phyloP scores from a whole-genome alignment of 2,329 filamentous ascomycete species.

The Trichoderma pleuroti region DNA sequence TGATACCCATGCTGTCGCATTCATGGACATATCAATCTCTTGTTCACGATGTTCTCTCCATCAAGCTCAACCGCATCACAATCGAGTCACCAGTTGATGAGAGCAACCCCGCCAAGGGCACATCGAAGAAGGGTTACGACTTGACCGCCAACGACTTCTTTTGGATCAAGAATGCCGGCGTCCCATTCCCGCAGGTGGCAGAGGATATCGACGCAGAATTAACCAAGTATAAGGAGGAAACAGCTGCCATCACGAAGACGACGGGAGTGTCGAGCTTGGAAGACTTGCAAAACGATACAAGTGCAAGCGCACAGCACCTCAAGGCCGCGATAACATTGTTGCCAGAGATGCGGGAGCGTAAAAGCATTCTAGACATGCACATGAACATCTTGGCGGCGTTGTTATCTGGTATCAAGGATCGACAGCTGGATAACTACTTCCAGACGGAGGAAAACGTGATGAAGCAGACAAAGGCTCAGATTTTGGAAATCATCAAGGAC shows the following conservation, averaged over 20 bases:
- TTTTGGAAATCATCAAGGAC: constrained; percentile 82
- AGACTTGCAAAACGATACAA: constrained; percentile 85
- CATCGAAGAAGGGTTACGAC: constrained; percentile 86
- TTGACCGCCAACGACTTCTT: constrained; percentile 90
- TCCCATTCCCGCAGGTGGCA: constrained; percentile 92
- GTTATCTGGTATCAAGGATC: constrained; percentile 79
- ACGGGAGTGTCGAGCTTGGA: constrained; percentile 91
- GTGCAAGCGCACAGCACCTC: constrained; percentile 85
- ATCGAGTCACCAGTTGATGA: constrained; percentile 82
- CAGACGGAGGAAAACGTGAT: constrained; percentile 89
- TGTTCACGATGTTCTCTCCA: constrained; percentile 60
- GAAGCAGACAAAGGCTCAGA: constrained; percentile 85
- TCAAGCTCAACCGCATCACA: constrained; percentile 83
- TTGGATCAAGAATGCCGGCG: constrained; percentile 86
- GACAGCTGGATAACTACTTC: constrained; percentile 94
- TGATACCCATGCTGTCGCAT: constrained; percentile 98
- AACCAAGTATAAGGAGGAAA: constrained; percentile 92
- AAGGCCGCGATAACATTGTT: constrained; percentile 93
- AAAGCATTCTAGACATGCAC: constrained; percentile 93
- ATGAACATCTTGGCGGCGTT: constrained; percentile 93
- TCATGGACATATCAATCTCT: constrained; percentile 80
- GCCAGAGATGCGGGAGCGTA: constrained; percentile 87
- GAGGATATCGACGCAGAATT: constrained; percentile 94
- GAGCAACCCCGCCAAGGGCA: constrained; percentile 66
- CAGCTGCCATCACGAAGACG: constrained; percentile 89